phyloP scores from a whole-genome alignment of 2,329 filamentous ascomycete species.

The Aureobasidium leucospermi region DNA sequence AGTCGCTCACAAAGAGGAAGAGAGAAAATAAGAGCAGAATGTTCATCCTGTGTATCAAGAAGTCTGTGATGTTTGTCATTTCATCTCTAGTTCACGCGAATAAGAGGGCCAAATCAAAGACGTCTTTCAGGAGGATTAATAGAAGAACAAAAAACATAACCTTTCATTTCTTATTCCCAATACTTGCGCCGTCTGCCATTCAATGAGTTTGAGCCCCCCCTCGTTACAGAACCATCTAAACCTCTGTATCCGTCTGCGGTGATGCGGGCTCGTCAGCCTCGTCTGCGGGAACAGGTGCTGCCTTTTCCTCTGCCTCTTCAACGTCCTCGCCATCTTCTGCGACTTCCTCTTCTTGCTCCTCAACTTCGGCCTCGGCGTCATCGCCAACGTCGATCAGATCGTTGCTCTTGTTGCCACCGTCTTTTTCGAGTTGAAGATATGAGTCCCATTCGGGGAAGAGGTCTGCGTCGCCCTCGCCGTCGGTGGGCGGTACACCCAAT shows the following conservation, averaged over 20 bases:
- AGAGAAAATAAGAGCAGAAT: no score
- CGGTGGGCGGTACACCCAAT: conserved; percentile 64
- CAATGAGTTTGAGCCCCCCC: background rate
- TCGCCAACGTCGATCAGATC: conserved; percentile 32
- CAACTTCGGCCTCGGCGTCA: conserved; percentile 12
- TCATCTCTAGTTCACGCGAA: no score
- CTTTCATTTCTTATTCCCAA: conserved; percentile 4
- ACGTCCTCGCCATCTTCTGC: conserved; percentile 16
- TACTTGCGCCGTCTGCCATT: background rate
- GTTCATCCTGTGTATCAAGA: no score
- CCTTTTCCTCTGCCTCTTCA: conserved; percentile 11
- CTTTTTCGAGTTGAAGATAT: conserved; percentile 72
- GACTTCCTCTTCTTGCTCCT: conserved; percentile 13
- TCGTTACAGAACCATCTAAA: background rate
- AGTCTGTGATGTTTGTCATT: no score
- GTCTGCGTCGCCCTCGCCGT: conserved; percentile 62
- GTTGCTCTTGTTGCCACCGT: conserved; percentile 48
- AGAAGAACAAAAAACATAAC: background rate
- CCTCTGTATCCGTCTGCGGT: conserved; percentile 14
- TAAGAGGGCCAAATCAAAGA: no score
- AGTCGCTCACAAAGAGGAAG: no score
- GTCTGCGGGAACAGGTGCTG: conserved; percentile 2
- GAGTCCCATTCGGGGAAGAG: conserved; percentile 96
- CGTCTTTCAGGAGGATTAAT: background rate
- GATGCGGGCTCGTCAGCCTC: conserved; percentile 13